A percentile compares a stretch with the other conserved stretches of the same genome.
phyloP scores from a whole-genome alignment of 176 grass and related monocot species.

The Carex myosuroides region DNA sequence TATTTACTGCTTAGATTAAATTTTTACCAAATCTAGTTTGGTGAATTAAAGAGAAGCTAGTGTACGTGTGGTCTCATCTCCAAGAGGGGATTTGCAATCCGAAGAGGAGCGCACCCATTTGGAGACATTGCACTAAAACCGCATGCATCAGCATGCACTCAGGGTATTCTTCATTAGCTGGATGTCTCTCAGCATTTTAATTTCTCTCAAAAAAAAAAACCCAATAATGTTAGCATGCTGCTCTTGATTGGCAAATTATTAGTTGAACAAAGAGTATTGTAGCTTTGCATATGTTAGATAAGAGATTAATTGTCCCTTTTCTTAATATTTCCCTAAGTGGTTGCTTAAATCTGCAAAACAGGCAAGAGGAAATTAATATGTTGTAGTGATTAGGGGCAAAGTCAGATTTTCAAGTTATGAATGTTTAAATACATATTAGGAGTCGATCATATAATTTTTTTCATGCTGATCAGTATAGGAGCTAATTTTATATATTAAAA shows the following conservation, averaged over 20 bases:
- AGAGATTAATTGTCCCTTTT: not conserved
- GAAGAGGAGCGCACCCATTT: constrained; percentile 23
- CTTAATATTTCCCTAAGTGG: not conserved
- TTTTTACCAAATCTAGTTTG: not conserved
- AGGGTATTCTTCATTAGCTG: constrained; percentile 3
- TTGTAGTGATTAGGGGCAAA: not conserved
- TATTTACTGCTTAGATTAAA: no score
- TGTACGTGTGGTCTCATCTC: constrained; percentile 1
- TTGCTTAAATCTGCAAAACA: not conserved
- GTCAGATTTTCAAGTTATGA: no score
- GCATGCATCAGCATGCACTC: constrained; percentile 14
- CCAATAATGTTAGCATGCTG: not conserved
- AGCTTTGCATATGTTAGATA: not conserved
- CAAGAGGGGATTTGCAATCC: constrained; percentile 16
- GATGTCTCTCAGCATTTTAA: not conserved
- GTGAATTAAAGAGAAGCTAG: not conserved
- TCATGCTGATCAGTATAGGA: no score
- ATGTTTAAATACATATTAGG: no score
- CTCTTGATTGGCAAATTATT: not conserved
- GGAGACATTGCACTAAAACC: not conserved
- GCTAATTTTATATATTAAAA: no score
- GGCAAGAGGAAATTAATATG: not conserved
- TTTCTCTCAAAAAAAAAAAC: constrained; percentile 8
- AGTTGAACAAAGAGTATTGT: not conserved
- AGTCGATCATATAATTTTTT: no score